phyloP scores from a whole-genome alignment of 2,329 filamentous ascomycete genomes.

The Aureobasidium pullulans region DNA sequence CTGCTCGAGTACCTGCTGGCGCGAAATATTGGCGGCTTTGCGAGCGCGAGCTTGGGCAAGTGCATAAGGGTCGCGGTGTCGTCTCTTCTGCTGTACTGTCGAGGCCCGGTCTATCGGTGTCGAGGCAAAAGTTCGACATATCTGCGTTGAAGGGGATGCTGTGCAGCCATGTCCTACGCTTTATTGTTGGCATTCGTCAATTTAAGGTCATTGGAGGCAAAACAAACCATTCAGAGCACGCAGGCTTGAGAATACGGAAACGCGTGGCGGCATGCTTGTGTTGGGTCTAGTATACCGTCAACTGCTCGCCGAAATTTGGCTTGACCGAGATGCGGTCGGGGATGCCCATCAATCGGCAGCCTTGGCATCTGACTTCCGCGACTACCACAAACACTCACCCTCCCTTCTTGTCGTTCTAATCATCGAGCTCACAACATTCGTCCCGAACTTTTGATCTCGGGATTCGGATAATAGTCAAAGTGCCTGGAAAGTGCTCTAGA shows the following conservation, averaged over 20 bases:
- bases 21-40: constrained; percentile 73
- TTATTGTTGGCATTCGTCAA: not conserved
- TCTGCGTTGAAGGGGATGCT: constrained; percentile 7
- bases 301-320: not conserved
- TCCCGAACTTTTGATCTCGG: no score
- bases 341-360: not conserved
- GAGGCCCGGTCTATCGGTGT: constrained; percentile 57
- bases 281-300: not conserved
- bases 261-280: constrained; percentile 39
- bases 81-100: constrained; percentile 50
- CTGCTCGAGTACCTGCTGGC: constrained; percentile 61
- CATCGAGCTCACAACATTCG: no score
- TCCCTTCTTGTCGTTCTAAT: no score
- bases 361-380: not conserved
- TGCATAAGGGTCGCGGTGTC: constrained; percentile 72
- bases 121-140: constrained; percentile 45
- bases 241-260: constrained; percentile 37
- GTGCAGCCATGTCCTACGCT: constrained; percentile 5
- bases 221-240: constrained; percentile 32
- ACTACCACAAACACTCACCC: not conserved
- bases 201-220: not conserved
- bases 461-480: no score
- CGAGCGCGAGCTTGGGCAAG: constrained; percentile 74
- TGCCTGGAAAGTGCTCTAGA: no score
- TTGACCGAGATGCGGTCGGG: not conserved